Evolutionary conservation across 2,329 filamentous ascomycete genomes (phyloP).

Genomic region (Sphaerostilbella broomeana): DNA sequence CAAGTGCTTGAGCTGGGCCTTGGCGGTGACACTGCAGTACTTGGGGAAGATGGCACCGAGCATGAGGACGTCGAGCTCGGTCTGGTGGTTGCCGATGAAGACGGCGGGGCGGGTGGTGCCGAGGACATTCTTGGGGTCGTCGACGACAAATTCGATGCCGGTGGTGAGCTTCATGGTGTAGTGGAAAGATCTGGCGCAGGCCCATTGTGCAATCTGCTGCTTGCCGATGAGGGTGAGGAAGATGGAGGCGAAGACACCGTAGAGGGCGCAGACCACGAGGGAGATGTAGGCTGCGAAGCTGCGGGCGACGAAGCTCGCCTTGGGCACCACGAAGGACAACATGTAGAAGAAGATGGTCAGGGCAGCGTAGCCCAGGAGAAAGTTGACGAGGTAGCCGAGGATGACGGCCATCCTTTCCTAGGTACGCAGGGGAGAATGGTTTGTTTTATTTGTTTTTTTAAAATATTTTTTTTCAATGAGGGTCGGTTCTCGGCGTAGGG

Average conservation of each 20-base stretch:
- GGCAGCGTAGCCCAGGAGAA: constrained; percentile 45
- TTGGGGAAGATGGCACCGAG: constrained; percentile 82
- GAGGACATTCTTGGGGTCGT: constrained; percentile 59
- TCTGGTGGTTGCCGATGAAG: constrained; percentile 93
- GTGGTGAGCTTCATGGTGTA: constrained; percentile 67
- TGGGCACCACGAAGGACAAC: constrained; percentile 51
- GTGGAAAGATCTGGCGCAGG: constrained; percentile 71
- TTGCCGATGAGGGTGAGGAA: constrained; percentile 64
- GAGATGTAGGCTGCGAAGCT: constrained; percentile 58
- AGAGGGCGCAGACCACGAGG: constrained; percentile 55
- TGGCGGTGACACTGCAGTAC: constrained; percentile 89
- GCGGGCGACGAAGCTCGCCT: constrained; percentile 63
- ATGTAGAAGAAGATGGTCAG: constrained; percentile 54
- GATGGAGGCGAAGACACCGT: constrained; percentile 70
- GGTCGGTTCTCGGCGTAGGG: no score
- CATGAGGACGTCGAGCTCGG: constrained; percentile 90
- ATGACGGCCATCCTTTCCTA: constrained; percentile 30
- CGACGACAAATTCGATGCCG: constrained; percentile 70
- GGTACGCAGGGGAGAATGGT: not conserved
- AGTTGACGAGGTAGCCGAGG: constrained; percentile 36
- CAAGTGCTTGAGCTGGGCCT: constrained; percentile 69
- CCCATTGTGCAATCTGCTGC: constrained; percentile 78
- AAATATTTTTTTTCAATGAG: not conserved
- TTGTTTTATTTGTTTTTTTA: not conserved
- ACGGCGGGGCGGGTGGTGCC: constrained; percentile 69